Evolutionary conservation across 495 filamentous ascomycete genomes (phyloP).

Genomic region (Physcia stellaris): DNA sequence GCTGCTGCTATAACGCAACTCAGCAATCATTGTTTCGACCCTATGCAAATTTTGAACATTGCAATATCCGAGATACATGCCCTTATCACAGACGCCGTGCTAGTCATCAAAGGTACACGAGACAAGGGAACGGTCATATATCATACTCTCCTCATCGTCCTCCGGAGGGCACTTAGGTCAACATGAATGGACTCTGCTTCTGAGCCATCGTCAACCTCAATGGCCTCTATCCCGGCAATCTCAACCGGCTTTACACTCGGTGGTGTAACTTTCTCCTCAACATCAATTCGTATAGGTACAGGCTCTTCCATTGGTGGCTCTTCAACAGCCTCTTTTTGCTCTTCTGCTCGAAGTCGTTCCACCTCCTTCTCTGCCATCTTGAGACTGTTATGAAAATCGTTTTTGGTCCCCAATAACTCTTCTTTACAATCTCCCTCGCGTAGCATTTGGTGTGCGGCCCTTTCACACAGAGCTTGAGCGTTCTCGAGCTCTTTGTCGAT

Average conservation of each 20-base stretch:
- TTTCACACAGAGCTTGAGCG: conserved; percentile 68
- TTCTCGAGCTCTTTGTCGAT: conserved; percentile 65
- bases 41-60: too few species aligned
- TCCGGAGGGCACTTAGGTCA: conserved; percentile 13
- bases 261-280: conserved; percentile 1
- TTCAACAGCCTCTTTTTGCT: conserved; percentile 17
- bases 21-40: too few species aligned
- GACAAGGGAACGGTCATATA: too few species aligned
- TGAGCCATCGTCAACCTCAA: conserved; percentile 15
- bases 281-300: neutral
- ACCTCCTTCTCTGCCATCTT: conserved; percentile 29
- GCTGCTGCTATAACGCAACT: too few species aligned
- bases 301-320: conserved; percentile 5
- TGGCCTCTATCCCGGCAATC: conserved; percentile 7
- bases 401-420: conserved; percentile 57
- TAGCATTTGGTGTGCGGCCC: conserved; percentile 74
- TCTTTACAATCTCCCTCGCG: conserved; percentile 66
- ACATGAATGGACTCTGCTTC: conserved; percentile 16
- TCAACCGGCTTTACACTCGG: conserved; percentile 8
- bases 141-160: conserved; percentile 12
- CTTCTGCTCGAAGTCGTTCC: conserved; percentile 24
- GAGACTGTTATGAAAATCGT: conserved; percentile 31
- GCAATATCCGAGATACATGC: too few species aligned
- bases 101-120: too few species aligned
- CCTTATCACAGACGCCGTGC: too few species aligned